Percentiles rank a stretch among this genome's conserved stretches.
Conservation (phyloP, 495 filamentous ascomycete species). For the Lichenothelia convexa region DNA sequence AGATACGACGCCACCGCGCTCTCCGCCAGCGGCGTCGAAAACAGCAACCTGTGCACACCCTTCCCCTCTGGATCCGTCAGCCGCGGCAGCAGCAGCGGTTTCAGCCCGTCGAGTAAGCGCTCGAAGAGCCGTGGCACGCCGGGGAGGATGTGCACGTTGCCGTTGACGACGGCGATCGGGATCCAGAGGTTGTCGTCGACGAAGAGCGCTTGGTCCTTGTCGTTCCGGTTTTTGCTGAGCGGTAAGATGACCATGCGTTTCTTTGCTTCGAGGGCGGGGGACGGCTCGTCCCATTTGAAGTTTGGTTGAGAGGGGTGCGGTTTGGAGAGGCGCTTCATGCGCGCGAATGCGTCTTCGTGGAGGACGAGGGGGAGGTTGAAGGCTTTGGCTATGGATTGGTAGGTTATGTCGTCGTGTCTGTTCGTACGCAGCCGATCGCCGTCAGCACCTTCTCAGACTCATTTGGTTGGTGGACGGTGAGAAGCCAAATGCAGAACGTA, state of each 20-base stretch:
- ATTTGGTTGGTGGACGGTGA: too few species aligned
- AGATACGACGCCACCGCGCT: slow-evolving; percentile 68
- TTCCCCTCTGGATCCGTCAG: slow-evolving; percentile 63
- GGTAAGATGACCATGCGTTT: slow-evolving; percentile 81
- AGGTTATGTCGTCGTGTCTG: slow-evolving; percentile 95
- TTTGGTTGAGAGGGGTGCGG: slow-evolving; percentile 50
- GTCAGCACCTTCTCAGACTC: neutral
- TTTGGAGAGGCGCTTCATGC: slow-evolving; percentile 68
- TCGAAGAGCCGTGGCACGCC: slow-evolving; percentile 78
- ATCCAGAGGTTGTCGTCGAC: slow-evolving; percentile 76
- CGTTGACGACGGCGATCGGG: slow-evolving; percentile 69
- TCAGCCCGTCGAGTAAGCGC: slow-evolving; percentile 55
- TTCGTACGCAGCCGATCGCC: neutral
- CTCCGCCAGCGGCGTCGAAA: slow-evolving; percentile 76
- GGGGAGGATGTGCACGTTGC: slow-evolving; percentile 84
- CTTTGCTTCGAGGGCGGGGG: slow-evolving; percentile 58
- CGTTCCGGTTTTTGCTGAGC: slow-evolving; percentile 41
- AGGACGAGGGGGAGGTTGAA: slow-evolving; percentile 59
- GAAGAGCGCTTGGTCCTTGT: slow-evolving; percentile 53
- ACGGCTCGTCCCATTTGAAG: slow-evolving; percentile 74
- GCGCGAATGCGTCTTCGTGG: slow-evolving; percentile 52
- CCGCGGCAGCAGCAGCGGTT: slow-evolving; percentile 45
- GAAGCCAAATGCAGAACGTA: slow-evolving; percentile 28
- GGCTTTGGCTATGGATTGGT: slow-evolving; percentile 79
- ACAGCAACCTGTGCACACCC: slow-evolving; percentile 53